phyloP scores from a whole-genome alignment of 1,139 yeast genomes.

The Geotrichum histeridarum region DNA sequence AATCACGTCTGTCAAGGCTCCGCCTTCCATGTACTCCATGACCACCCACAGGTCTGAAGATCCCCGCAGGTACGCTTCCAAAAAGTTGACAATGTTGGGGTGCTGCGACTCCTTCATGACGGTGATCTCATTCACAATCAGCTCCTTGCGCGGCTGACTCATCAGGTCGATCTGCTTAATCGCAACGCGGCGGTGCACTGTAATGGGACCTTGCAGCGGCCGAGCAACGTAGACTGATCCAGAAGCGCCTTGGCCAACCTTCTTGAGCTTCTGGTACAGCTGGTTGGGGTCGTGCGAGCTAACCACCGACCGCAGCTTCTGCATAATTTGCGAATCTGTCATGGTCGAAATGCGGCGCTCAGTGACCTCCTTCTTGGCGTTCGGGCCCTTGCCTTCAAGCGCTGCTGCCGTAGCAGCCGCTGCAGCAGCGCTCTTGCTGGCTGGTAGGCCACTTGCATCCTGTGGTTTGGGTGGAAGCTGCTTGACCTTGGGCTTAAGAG shows the following conservation, averaged over 20 bases:
- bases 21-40: slow-evolving; percentile 95
- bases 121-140: slow-evolving; percentile 85
- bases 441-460: not conserved
- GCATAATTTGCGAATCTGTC: slow-evolving; percentile 82
- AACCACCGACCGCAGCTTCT: slow-evolving; percentile 78
- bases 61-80: slow-evolving; percentile 68
- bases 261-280: slow-evolving; percentile 78
- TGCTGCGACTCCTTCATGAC: slow-evolving; percentile 93
- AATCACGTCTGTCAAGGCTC: slow-evolving; percentile 83
- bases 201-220: slow-evolving; percentile 43
- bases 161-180: slow-evolving; percentile 92
- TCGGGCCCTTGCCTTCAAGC: slow-evolving; percentile 24
- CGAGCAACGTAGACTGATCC: slow-evolving; percentile 93
- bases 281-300: slow-evolving; percentile 79
- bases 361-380: slow-evolving; percentile 27
- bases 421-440: slow-evolving; percentile 24
- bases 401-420: slow-evolving; percentile 35
- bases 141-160: slow-evolving; percentile 91
- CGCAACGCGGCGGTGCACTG: slow-evolving; percentile 47
- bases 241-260: slow-evolving; percentile 99
- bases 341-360: slow-evolving; percentile 65
- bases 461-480: not conserved
- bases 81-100: slow-evolving; percentile 84
- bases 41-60: slow-evolving; percentile 74
- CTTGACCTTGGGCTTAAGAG: slow-evolving; percentile 20